Evolutionary conservation across 2,329 filamentous ascomycete species (phyloP), one percentile per base, ranked within the genome.

Genomic region (Pseudophaeomoniella oleicola): DNA sequence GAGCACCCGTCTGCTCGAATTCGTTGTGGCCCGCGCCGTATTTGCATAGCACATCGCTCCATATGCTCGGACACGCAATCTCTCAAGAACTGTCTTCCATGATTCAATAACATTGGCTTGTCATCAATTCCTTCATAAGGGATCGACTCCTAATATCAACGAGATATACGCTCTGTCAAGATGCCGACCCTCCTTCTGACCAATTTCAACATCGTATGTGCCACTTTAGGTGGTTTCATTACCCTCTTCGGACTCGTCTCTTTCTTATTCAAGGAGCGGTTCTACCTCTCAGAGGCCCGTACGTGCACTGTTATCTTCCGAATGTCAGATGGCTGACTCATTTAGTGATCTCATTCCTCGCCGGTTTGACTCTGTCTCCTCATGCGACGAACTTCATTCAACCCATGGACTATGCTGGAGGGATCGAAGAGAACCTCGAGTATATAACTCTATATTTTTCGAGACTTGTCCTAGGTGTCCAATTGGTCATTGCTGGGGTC

Each of bases 251-350:
- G 85, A 3, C 63, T 94, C 31, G 84, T 94, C 0, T 94, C 85
- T 1, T 93, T 86, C 52, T 69, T 94, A 13, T 69, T 83, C 52
- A 94, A 94, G 53, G 87, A 94, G 60, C 80, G 76, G 39, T 88
- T 83, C 53, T 94, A 94, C 54, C 69, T 94, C 1, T 93, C 85
- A 1, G 87, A 94, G 69, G 83, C 87, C 37, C 64, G 84, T 88
- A 64, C 55, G 81, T 73, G 14, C n/a, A 27, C 15, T 10, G 16
- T 19, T 27, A 37, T 33, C 11, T 27, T 34, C 16, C 37, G 32
- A 36, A 34, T 30, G 16, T 37, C 18, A 34, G 22, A 3, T 34
- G 6, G 29, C 36, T 38, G 16, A 36, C 40, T 30, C 19, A 34
- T 19, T 14, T 45, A 87, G 82, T 94, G 36, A 92, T 94, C 37